phyloP scores from a whole-genome alignment of 2,329 filamentous ascomycete species.

The Xylariaceae sp. region DNA sequence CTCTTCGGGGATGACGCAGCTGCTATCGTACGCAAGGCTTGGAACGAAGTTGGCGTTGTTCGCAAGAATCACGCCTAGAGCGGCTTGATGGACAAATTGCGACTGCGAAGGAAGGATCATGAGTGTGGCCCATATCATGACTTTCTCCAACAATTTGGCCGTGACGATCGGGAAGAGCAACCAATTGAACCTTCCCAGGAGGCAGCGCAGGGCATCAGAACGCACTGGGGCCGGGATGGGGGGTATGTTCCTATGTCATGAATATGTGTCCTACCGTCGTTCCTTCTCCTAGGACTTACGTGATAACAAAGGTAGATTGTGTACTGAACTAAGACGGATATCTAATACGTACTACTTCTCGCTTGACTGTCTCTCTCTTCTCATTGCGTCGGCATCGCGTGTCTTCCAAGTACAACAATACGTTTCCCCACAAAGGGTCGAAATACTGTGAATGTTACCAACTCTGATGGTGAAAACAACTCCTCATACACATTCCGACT shows the following conservation, averaged over 20 bases:
- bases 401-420: no score
- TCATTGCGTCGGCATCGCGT: no score
- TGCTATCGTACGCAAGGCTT: constrained; percentile 43
- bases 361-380: no score
- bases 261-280: background rate
- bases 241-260: constrained; percentile 4
- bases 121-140: background rate
- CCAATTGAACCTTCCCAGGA: background rate
- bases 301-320: no score
- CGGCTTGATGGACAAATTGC: background rate
- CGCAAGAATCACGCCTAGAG: constrained; percentile 24
- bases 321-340: no score
- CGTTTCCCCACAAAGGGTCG: no score
- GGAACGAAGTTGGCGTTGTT: constrained; percentile 45
- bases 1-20: constrained; percentile 40
- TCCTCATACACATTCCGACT: no score
- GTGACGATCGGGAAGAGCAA: background rate
- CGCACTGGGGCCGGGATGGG: constrained; percentile 1
- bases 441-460: no score
- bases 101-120: background rate
- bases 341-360: no score
- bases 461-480: no score
- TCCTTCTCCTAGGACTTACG: no score
- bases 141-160: background rate
- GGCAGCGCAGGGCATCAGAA: background rate